These are phyloP conservation scores for Wickerhamomyces sp. DNA, from an alignment of 1,139 yeast species.

Conservation along the genomic window DNA sequence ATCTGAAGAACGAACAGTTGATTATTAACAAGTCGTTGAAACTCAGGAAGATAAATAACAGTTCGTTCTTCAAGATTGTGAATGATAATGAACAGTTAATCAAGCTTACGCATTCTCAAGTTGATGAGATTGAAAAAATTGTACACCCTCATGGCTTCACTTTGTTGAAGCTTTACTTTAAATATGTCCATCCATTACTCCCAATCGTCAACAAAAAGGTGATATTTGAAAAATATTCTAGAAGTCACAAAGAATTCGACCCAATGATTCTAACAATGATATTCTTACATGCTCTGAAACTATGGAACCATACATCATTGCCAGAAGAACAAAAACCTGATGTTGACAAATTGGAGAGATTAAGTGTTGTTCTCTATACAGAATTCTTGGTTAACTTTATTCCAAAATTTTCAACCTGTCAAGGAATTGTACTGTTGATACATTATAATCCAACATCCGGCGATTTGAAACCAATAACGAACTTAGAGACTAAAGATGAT, in stretches of 20 bases:
- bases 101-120: slow-evolving; percentile 21
- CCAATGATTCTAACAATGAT: slow-evolving; percentile 41
- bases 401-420: slow-evolving; percentile 39
- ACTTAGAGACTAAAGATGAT: slow-evolving; percentile 11
- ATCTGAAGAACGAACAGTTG: slow-evolving; percentile 14
- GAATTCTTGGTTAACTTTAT: slow-evolving; percentile 29
- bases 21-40: slow-evolving; percentile 8
- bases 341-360: slow-evolving; percentile 29
- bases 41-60: slow-evolving; percentile 19
- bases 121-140: slow-evolving; percentile 34
- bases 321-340: slow-evolving; percentile 29
- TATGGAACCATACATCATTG: slow-evolving; percentile 27
- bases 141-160: slow-evolving; percentile 38
- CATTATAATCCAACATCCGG: slow-evolving; percentile 14
- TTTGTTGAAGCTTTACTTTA: slow-evolving; percentile 35
- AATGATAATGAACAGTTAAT: slow-evolving; percentile 23
- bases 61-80: slow-evolving; percentile 18
- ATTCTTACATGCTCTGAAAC: slow-evolving; percentile 37
- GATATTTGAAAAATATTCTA: slow-evolving; percentile 37
- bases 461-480: slow-evolving; percentile 7
- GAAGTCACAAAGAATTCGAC: slow-evolving; percentile 41
- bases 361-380: slow-evolving; percentile 33
- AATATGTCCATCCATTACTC: slow-evolving; percentile 36
- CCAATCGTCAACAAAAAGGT: slow-evolving; percentile 39
- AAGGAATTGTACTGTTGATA: slow-evolving; percentile 37